Base-by-base conservation (phyloP, 1,284 basidiomycete species). In the Fomitopsis betulina region DNA sequence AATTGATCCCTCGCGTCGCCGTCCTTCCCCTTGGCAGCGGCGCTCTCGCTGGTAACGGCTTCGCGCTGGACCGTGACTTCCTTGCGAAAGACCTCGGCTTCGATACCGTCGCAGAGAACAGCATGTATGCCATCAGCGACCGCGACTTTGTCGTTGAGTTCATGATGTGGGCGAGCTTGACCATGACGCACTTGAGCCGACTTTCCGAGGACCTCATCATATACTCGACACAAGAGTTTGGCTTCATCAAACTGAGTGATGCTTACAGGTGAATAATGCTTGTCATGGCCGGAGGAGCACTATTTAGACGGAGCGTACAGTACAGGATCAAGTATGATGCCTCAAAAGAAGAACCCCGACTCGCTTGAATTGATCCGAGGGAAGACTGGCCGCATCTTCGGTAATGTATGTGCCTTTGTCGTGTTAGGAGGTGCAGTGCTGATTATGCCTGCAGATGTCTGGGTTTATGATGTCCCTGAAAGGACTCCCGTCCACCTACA, bases 271-370 rank as follows among this genome's bases (percentile, higher is more conserved):
- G 57, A 54, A 75, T 57, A 10, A 53, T 32, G 12, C 27, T 33
- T 5, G 38, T 19, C 32, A 35, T 45, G 33, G 47, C 32, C 50
- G 19, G 57, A 32, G 25, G 27, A 42, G 61, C 25, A 57, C 39
- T 23, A 32, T 21, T 37, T 33, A 43, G 17, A 39, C 53, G 39
- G 23, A 58, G 50, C 52, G 59, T 32, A 15, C 61, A 96, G 94
- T 72, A 99, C 96, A 37, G 96, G 96, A 12, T 98, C 96, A 42
- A 98, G 95, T 63, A 98, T 99, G 72, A 99, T 99, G 96, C 96
- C 96, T 1, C 96, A 99, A 72, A 98, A 99, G 80, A 98, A 99
- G 79, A 99, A 99, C 74, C 94, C 97, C 0, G 96, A 98, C 74
- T 97, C 94, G 32, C 78, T 97, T 51, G 97, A 99, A 73, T 80